A percentile compares a stretch with the other conserved stretches of the same genome.
Conservation (phyloP, 2,329 filamentous ascomycete genomes). For the Podosphaera fusca region DNA sequence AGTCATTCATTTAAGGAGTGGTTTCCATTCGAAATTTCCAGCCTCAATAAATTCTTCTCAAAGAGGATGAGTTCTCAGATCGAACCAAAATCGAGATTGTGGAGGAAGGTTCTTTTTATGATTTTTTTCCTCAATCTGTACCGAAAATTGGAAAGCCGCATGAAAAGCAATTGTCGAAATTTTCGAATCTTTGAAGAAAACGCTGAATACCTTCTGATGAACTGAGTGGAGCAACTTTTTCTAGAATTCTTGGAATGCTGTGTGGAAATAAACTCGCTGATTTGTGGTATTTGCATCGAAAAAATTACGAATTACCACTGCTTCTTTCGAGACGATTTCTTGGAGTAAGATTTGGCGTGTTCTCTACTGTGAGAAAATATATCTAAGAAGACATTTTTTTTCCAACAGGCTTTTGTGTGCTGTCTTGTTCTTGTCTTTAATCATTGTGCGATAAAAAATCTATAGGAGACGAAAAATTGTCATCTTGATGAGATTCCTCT, state of each 20-base stretch:
- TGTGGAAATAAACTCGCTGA: neutral
- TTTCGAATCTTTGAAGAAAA: neutral
- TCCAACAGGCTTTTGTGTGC: neutral
- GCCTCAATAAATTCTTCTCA: too few species aligned
- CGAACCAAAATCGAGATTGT: neutral
- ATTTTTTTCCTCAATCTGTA: neutral
- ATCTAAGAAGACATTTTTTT: neutral
- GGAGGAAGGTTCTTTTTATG: neutral
- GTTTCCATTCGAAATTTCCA: neutral
- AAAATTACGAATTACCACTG: neutral
- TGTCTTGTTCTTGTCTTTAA: neutral
- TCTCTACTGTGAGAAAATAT: neutral
- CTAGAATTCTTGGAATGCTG: neutral
- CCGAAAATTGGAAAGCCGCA: neutral
- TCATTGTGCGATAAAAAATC: neutral
- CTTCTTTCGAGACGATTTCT: neutral
- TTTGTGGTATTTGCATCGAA: neutral
- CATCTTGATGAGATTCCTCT: neutral
- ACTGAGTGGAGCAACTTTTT: neutral
- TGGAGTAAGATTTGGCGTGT: neutral
- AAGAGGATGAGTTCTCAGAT: neutral
- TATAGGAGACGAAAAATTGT: neutral
- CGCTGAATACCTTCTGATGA: neutral
- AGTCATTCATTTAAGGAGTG: neutral
- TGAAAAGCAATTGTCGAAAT: neutral